phyloP scores from a whole-genome alignment of 2,329 filamentous ascomycete genomes.

The Fusarium irregulare region DNA sequence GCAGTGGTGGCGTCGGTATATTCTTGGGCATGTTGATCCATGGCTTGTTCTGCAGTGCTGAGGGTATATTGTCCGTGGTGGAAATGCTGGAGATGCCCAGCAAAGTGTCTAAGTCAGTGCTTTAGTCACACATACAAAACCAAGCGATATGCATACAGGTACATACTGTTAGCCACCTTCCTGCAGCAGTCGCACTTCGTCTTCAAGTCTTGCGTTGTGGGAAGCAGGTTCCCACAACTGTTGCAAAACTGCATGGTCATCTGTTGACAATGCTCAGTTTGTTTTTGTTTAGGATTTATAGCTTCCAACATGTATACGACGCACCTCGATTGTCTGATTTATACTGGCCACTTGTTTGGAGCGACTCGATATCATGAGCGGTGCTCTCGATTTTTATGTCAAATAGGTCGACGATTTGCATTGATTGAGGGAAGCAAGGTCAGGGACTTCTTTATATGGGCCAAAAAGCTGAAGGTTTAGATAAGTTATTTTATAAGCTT shows the following conservation, averaged over 20 bases:
- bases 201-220: not conserved
- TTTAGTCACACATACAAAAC: not conserved
- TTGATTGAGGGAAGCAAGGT: not conserved
- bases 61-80: not conserved
- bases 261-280: not conserved
- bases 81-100: not conserved
- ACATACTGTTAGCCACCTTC: not conserved
- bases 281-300: not conserved
- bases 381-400: not conserved
- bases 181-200: not conserved
- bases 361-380: not conserved
- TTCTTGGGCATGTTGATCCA: not conserved
- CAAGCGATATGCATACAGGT: not conserved
- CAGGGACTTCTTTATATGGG: not conserved
- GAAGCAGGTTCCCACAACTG: not conserved
- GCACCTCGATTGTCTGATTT: not conserved
- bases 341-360: not conserved
- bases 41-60: not conserved
- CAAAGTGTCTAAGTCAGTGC: not conserved
- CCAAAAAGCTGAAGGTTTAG: not conserved
- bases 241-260: not conserved
- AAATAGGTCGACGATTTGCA: not conserved
- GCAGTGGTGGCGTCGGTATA: not conserved
- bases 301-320: not conserved
- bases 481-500: not conserved